Base-by-base conservation (phyloP, 2,329 filamentous ascomycete genomes). In the Knufia fluminis region DNA sequence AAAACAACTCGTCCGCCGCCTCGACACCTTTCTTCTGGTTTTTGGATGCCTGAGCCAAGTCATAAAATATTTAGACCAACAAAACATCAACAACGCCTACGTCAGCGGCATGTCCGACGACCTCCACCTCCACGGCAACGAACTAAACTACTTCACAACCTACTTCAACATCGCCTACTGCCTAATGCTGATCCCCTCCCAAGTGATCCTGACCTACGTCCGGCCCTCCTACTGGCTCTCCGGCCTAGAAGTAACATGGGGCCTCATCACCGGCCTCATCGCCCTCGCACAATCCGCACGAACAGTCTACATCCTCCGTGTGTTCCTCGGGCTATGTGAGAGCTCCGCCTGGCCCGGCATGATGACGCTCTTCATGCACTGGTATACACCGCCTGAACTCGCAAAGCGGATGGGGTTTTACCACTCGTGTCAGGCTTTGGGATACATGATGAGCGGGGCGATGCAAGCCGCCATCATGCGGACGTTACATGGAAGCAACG, bases 111-210 rank as follows among this genome's bases (percentile, higher is more conserved):
- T 60, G 71, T 68, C 75, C 57, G 70, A 75, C 53, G 73, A 76
- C 43, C 63, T 77, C 0, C 52, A 63, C 1, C 62, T 78, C 31
- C 66, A 70, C 35, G 68, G 69, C 1, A 77, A 76, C 53, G 65
- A 79, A 50, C 62, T 76, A 42, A 77, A 76, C 28, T 71, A 54
- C 52, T 68, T 69, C 54, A 68, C 64, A 1, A 69, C 67, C 3
- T 65, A 64, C 35, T 67, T 68, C 50, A 70, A 68, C 48, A 61
- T 65, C n/a, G 64, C 63, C 1, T 69, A 69, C 52, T 66, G 64
- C 47, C 53, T 68, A 10, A 67, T 66, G 61, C 59, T 68, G 8
- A 65, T 69, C 10, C 67, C 68, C 2, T 65, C 65, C 0, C 66
- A 69, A 56, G 56, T 70, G 32, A 65, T 69, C 48, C 54, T 70